Percentiles rank a stretch among this genome's conserved stretches.
Evolutionary conservation across 352 stramenopile species (phyloP).

Genomic region (Poterioochromonas sp.): DNA sequence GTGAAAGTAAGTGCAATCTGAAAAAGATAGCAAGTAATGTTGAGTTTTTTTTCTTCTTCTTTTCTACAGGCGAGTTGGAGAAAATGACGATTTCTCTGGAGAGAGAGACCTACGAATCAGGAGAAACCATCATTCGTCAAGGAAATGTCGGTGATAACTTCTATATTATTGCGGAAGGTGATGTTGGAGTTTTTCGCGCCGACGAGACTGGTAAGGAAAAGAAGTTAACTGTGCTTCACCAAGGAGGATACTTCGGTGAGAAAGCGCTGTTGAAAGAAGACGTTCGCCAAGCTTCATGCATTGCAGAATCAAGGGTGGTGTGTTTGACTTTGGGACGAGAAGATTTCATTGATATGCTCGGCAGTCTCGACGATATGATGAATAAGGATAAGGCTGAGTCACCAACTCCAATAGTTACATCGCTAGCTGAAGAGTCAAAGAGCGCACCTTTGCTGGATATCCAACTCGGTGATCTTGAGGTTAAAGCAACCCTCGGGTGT

Average conservation of each 20-base stretch:
- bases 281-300: conserved; percentile 46
- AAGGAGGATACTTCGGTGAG: conserved; percentile 50
- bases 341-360: conserved; percentile 87
- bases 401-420: background rate
- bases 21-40: background rate
- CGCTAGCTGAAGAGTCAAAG: background rate
- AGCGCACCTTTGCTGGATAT: conserved; percentile 36
- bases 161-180: conserved; percentile 79
- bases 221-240: conserved; percentile 36
- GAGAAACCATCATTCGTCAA: conserved; percentile 74
- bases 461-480: conserved; percentile 72
- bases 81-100: conserved; percentile 69
- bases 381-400: conserved; percentile 26
- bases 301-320: conserved; percentile 47
- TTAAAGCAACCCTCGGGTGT: conserved; percentile 77
- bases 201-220: conserved; percentile 23
- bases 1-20: conserved; percentile 55
- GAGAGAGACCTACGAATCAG: conserved; percentile 63
- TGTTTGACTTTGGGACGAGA: conserved; percentile 74
- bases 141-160: conserved; percentile 78
- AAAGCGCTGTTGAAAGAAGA: conserved; percentile 40
- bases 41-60: background rate
- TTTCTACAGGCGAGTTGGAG: conserved; percentile 45
- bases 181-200: conserved; percentile 48
- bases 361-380: conserved; percentile 60